Conservation (phyloP, 495 filamentous ascomycete genomes). For the Neurospora tetraspora region DNA sequence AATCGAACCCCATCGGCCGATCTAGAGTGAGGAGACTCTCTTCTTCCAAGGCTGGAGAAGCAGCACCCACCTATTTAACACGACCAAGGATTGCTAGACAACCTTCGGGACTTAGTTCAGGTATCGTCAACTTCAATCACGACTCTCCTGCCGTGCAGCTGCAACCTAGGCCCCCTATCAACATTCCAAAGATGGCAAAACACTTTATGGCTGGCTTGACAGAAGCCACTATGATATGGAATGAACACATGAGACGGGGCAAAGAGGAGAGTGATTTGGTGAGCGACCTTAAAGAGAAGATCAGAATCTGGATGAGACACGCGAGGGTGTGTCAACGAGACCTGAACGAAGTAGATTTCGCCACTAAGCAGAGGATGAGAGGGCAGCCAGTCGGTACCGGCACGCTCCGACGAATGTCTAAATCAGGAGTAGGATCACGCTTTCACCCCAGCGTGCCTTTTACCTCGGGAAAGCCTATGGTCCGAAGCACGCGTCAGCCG, state of each 20-base stretch:
- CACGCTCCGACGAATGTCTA: not conserved
- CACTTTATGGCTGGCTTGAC: not conserved
- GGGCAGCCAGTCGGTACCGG: not conserved
- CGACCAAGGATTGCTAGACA: not conserved
- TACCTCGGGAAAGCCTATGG: not conserved
- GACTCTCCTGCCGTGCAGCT: not conserved
- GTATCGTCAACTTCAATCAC: not conserved
- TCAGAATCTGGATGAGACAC: slow-evolving; percentile 3
- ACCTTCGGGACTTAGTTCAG: not conserved
- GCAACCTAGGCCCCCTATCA: not conserved
- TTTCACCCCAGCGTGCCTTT: not conserved
- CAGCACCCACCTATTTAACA: not conserved
- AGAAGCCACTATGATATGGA: slow-evolving; percentile 15
- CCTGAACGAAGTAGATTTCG: slow-evolving; percentile 2
- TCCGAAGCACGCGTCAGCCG: not conserved
- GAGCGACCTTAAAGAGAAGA: slow-evolving; percentile 1
- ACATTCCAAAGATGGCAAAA: not conserved
- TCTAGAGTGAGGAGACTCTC: not conserved
- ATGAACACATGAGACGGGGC: slow-evolving; percentile 15
- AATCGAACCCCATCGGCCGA: slow-evolving; percentile 2
- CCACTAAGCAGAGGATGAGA: slow-evolving; percentile 9
- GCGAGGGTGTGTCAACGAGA: slow-evolving; percentile 8
- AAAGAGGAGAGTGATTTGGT: slow-evolving; percentile 3
- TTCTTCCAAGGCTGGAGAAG: not conserved
- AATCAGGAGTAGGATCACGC: not conserved